A percentile compares a stretch with the other conserved stretches of the same genome.
Conservation (phyloP, 495 filamentous ascomycete genomes). For the Chlorociboria aeruginascens region DNA sequence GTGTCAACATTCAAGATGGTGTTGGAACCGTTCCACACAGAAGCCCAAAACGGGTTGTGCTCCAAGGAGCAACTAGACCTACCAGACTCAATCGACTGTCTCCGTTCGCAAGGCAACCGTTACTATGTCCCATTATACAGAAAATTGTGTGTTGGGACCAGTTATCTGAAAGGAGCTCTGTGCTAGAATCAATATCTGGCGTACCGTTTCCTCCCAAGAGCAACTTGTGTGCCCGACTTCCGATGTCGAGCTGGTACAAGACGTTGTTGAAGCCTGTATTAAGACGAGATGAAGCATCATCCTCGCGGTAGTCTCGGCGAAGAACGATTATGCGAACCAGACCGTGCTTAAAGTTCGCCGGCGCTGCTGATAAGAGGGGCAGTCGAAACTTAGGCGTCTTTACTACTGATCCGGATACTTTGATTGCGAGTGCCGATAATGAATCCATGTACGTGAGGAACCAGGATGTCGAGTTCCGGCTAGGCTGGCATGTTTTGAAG, state of each 20-base stretch:
- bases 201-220: slow-evolving; percentile 44
- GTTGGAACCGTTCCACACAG: slow-evolving; percentile 16
- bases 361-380: slow-evolving; percentile 26
- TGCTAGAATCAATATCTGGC: slow-evolving; percentile 54
- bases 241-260: slow-evolving; percentile 32
- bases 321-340: slow-evolving; percentile 39
- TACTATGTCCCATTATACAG: slow-evolving; percentile 44
- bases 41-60: slow-evolving; percentile 13
- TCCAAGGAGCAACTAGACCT: slow-evolving; percentile 20
- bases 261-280: slow-evolving; percentile 35
- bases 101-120: slow-evolving; percentile 44
- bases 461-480: slow-evolving; percentile 30
- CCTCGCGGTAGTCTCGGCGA: slow-evolving; percentile 38
- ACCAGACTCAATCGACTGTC: slow-evolving; percentile 43
- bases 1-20: slow-evolving; percentile 15
- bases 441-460: slow-evolving; percentile 32
- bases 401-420: slow-evolving; percentile 38
- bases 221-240: slow-evolving; percentile 36
- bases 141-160: slow-evolving; percentile 56
- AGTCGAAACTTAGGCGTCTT: slow-evolving; percentile 36
- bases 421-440: slow-evolving; percentile 26
- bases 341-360: slow-evolving; percentile 32
- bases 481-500: slow-evolving; percentile 40
- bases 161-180: slow-evolving; percentile 51
- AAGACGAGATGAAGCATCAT: slow-evolving; percentile 32